Evolutionary conservation across 257 asterid species (phyloP).

Genomic region (Solanum ahanhuiri): DNA sequence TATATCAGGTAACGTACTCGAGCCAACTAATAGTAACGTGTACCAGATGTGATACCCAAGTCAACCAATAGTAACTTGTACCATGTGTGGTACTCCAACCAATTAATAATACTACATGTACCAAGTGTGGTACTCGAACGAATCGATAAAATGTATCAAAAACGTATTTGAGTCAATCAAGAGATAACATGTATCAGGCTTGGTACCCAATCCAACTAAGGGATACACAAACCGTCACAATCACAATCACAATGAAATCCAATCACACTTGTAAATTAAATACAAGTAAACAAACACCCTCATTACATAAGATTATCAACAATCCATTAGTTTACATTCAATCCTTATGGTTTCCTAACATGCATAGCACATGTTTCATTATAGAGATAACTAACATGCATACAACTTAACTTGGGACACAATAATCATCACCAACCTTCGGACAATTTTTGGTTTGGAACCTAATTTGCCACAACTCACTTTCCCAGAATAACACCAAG

Average conservation of each 20-base stretch:
- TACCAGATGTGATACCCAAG: too few species aligned
- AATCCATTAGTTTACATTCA: not conserved
- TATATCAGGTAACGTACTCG: too few species aligned
- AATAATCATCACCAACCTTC: not conserved
- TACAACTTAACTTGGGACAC: not conserved
- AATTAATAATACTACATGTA: not conserved
- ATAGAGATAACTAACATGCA: not conserved
- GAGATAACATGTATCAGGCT: not conserved
- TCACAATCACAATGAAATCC: too few species aligned
- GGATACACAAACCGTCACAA: not conserved
- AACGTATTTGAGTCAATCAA: not conserved
- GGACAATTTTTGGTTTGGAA: not conserved
- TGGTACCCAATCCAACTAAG: not conserved
- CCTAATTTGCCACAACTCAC: not conserved
- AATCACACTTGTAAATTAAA: not conserved
- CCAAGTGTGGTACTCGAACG: not conserved
- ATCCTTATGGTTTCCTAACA: not conserved
- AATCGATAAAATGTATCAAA: too few species aligned
- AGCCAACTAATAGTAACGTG: too few species aligned
- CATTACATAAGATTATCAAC: not conserved
- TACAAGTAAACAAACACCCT: not conserved
- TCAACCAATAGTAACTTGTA: not conserved
- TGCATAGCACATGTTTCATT: not conserved
- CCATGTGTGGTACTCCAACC: rapidly evolving
- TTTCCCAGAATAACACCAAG: not conserved